Conservation (phyloP, 306 rosid species). For the Acmispon strigosus region DNA sequence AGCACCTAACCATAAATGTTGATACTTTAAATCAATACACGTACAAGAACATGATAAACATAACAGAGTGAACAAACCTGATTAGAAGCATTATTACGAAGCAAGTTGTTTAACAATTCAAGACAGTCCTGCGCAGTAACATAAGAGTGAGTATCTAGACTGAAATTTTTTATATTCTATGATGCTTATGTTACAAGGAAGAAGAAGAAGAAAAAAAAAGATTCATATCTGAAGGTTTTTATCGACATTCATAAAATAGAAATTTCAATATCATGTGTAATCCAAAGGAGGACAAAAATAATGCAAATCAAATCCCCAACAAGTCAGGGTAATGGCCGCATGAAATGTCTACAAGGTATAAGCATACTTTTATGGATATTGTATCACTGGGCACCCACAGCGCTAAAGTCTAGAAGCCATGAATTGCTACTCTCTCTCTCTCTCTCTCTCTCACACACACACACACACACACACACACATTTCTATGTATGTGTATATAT, state of each 20-base stretch:
- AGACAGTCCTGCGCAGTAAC: constrained; percentile 64
- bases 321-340: not conserved
- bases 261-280: not conserved
- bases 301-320: not conserved
- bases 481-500: not conserved
- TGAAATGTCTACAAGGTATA: not conserved
- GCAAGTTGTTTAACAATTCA: constrained; percentile 69
- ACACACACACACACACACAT: not conserved
- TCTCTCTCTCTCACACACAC: not conserved
- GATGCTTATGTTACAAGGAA: not conserved
- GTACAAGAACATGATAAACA: not conserved
- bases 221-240: not conserved
- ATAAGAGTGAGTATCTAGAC: constrained; percentile 16
- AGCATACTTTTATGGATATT: not conserved
- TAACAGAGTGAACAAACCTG: constrained; percentile 49
- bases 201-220: not conserved
- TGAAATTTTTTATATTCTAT: not conserved
- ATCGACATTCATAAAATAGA: not conserved
- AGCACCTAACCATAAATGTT: constrained; percentile 46
- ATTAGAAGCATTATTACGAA: constrained; percentile 60
- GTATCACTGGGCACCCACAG: not conserved
- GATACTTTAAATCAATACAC: not conserved
- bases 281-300: not conserved
- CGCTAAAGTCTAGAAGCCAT: not conserved
- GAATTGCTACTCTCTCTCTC: not conserved